phyloP scores from a whole-genome alignment of 2,329 filamentous ascomycete species.

The Corinectria fuckeliana region DNA sequence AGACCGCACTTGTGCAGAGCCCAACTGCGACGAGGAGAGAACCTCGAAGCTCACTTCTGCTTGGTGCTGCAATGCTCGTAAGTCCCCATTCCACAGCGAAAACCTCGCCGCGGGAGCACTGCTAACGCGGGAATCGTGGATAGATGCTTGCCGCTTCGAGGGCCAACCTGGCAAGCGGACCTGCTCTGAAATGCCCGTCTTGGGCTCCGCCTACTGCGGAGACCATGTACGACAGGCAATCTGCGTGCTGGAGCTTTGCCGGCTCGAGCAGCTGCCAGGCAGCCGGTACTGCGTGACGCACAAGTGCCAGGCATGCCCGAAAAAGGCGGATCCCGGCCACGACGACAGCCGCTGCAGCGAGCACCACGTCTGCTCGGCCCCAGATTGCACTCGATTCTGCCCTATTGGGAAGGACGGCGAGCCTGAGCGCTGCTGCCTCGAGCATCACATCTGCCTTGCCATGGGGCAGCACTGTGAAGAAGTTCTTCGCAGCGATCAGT shows the following conservation, averaged over 20 bases:
- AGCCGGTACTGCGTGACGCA: slow-evolving; percentile 6
- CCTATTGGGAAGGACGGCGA: neutral
- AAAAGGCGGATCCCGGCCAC: neutral
- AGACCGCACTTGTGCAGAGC: neutral
- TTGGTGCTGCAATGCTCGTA: slow-evolving; percentile 9
- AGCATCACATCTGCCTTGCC: slow-evolving; percentile 21
- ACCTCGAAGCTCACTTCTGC: neutral
- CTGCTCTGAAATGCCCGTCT: neutral
- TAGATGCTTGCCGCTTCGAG: slow-evolving; percentile 2
- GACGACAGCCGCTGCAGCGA: slow-evolving; percentile 1
- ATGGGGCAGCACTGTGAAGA: slow-evolving; percentile 6
- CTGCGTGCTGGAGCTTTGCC: neutral
- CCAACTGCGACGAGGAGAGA: neutral
- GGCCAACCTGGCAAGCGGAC: neutral
- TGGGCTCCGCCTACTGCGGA: neutral
- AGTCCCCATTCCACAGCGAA: neutral
- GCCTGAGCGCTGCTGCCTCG: slow-evolving; percentile 12
- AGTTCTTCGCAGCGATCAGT: slow-evolving; percentile 6
- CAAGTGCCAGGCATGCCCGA: slow-evolving; percentile 5
- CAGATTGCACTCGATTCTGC: slow-evolving; percentile 8
- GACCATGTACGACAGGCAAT: neutral
- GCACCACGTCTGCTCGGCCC: slow-evolving; percentile 25
- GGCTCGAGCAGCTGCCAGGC: neutral
- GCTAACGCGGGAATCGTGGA: neutral
- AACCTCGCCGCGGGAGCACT: neutral